Base-by-base conservation (phyloP, 1,139 yeast species). In the Magnusiomyces magnusii region DNA sequence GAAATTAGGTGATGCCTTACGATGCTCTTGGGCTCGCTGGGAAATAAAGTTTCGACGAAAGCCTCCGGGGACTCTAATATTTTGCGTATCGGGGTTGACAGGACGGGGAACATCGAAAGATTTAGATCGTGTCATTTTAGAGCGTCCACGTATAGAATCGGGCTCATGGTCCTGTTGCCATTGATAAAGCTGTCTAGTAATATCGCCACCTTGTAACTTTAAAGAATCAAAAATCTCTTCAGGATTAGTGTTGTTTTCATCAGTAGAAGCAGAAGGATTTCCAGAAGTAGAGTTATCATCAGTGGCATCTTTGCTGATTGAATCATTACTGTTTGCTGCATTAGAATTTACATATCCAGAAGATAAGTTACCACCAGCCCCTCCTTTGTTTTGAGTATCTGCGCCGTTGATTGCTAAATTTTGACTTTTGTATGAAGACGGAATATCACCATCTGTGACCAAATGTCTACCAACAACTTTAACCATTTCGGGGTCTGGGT, bases 61-160 rank as follows among this genome's bases (percentile, higher is more conserved):
- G 19, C 97, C 99, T 44, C 97, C 97, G 0, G 97, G 98, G 1
- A 89, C 87, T 62, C 85, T 82, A 64, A 92, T 85, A 63, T 88
- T 92, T 21, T 55, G 56, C 10, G 62, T 57, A n/a, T 64, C 67
- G 10, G 59, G 55, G 9, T 61, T 53, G 23, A 62, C 61, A 9
- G 69, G 68, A 39, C 74, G 65, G 15, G 75, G 74, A 27, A 73
- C 19, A 24, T 73, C 76, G 61, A 78, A 75, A 1, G 81, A 77
- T 54, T 74, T 71, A 9, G 80, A 74, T 52, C 80, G 73, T 42
- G 77, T 75, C 21, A 19, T 25, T 27, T 79, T 70, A 2, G 41
- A 17, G 17, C 28, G 24, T 23, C 56, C 56, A 21, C 59, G 47
- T 2, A 64, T 55, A 25, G 67, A 71, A 3, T 65, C 68, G 41